Evolutionary conservation across 805 yeast species (phyloP).

Genomic region (Yamadazyma sp.): DNA sequence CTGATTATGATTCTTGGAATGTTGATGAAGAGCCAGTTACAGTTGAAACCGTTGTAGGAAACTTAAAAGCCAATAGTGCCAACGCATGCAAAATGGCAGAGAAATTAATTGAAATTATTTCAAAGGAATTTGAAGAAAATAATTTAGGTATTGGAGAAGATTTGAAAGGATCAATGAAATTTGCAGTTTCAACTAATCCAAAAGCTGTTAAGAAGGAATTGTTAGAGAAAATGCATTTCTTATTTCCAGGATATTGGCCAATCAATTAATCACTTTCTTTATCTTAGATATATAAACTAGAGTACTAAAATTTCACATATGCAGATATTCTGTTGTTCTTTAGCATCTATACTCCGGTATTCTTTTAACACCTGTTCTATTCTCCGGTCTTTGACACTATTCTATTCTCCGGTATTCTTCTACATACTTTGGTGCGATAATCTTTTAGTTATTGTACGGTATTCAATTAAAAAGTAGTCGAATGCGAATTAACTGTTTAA

Average conservation of each 20-base stretch:
- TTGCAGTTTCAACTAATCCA: constrained; percentile 73
- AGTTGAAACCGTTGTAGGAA: constrained; percentile 94
- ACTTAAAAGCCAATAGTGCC: constrained; percentile 78
- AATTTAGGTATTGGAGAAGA: constrained; percentile 58
- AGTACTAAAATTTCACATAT: too few species aligned
- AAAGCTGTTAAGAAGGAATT: constrained; percentile 70
- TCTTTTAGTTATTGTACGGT: too few species aligned
- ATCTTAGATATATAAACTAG: too few species aligned
- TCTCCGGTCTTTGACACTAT: too few species aligned
- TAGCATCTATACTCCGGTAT: too few species aligned
- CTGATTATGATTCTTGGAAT: constrained; percentile 99
- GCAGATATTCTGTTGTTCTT: too few species aligned
- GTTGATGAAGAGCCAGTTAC: constrained; percentile 94
- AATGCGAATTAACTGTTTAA: too few species aligned
- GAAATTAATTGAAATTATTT: constrained; percentile 62
- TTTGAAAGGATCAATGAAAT: constrained; percentile 73
- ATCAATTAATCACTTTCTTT: constrained; percentile 2
- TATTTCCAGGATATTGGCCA: constrained; percentile 91
- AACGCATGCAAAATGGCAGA: constrained; percentile 82
- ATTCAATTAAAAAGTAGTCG: too few species aligned
- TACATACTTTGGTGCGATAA: too few species aligned
- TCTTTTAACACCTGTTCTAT: too few species aligned
- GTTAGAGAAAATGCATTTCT: constrained; percentile 74
- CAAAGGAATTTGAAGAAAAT: constrained; percentile 56
- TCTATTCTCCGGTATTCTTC: too few species aligned